Evolutionary conservation across 176 grass and related monocot genomes (phyloP), one percentile per base, ranked within the genome.

Genomic region (Hyparrhenia diplandra): DNA sequence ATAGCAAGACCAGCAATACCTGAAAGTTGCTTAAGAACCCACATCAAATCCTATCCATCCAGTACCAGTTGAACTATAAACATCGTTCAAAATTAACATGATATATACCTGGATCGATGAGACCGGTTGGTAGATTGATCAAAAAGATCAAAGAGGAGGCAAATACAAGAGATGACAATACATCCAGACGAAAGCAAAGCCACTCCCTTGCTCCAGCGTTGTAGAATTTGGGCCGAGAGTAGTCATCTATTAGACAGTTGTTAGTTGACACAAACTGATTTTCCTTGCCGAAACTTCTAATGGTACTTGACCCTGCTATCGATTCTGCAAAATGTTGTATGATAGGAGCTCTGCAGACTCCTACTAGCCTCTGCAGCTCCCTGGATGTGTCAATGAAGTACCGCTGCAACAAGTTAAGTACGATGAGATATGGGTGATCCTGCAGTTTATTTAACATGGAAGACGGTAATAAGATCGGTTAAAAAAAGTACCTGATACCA

Each of bases 291-390:
- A 97, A 97, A 71, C 94, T 94, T 89, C 94, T 89, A 35, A 97
- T 97, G 45, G 94, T 92, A 29, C 83, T 78, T 29, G 92, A 92
- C 69, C 94, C 94, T 43, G 92, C 90, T 51, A 97, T 82, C 14
- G 94, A 90, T 73, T 97, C 94, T 2, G 94, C 85, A 79, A 94
- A 97, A 73, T 97, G 89, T 23, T 97, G 94, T 75, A 94, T 90
- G 58, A 94, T 92, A 54, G 94, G 94, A 69, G 94, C 94, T 82
- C 92, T 87, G 80, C 87, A 92, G n/a, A 92, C 89, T 21, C 91
- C 94, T 51, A 77, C 75, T 73, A 97, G 82, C 76, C 94, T 89
- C 75, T 90, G 78, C 61, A 94, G 61, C 77, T 97, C 91, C 63
- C 91, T 86, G 41, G 89, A 85, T 10, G 94, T 90, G 62, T 91